Evolutionary conservation across 345 rosid species (phyloP).

Genomic region (Brassica nigra): DNA sequence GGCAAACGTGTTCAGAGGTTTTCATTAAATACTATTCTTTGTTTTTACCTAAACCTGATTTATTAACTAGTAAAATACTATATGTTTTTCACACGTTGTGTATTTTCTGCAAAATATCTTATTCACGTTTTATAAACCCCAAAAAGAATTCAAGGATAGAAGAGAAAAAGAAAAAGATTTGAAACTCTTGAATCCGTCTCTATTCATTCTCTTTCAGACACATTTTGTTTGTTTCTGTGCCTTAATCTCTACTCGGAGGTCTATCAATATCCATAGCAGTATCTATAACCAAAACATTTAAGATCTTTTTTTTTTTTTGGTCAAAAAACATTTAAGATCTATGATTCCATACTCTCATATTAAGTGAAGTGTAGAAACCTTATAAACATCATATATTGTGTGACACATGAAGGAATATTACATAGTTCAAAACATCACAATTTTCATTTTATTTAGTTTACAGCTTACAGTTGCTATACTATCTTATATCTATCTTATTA

Average conservation of each 20-base stretch:
- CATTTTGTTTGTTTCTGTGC: background rate
- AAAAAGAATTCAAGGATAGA: background rate
- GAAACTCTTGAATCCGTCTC: background rate
- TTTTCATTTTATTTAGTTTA: background rate
- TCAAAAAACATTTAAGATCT: background rate
- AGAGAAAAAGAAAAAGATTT: background rate
- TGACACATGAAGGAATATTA: background rate
- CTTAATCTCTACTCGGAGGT: background rate
- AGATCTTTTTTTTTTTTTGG: no score
- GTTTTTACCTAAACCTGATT: background rate
- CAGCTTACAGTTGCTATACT: background rate
- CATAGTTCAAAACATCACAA: background rate
- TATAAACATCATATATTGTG: background rate
- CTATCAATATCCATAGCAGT: background rate
- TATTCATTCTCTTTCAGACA: background rate
- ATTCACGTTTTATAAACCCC: background rate
- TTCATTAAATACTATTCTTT: background rate
- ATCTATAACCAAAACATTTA: background rate
- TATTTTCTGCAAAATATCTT: constrained; percentile 4
- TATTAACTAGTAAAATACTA: background rate
- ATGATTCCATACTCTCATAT: background rate
- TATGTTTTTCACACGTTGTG: background rate
- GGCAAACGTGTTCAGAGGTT: constrained; percentile 23
- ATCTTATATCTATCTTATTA: no score
- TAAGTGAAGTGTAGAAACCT: no score